Evolutionary conservation across 1,139 yeast genomes (phyloP).

Genomic region (Pneumocystis wakefieldiae): DNA sequence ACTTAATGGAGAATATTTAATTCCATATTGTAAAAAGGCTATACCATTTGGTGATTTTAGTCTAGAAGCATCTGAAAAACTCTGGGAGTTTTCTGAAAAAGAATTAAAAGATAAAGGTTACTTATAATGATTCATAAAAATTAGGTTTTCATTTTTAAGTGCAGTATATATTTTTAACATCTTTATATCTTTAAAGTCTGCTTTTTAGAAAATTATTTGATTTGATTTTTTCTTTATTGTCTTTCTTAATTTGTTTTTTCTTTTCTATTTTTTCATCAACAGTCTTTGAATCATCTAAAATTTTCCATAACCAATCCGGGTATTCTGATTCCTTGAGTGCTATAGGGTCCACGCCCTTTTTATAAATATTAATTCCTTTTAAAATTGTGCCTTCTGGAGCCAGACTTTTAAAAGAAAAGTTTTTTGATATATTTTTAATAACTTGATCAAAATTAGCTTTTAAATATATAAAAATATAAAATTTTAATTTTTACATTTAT

Average conservation of each 20-base stretch:
- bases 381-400: constrained; percentile 49
- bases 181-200: neutral
- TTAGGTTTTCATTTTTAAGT: neutral
- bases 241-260: neutral
- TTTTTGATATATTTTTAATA: neutral
- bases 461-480: neutral
- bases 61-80: neutral
- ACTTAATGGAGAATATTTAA: constrained; percentile 7
- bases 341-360: constrained; percentile 74
- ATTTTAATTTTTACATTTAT: neutral
- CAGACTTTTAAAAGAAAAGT: neutral
- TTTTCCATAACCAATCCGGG: constrained; percentile 92
- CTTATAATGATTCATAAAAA: neutral
- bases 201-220: neutral
- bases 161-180: neutral
- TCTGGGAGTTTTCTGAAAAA: neutral
- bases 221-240: neutral
- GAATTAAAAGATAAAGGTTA: neutral
- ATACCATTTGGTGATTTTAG: neutral
- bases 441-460: neutral
- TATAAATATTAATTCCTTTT: constrained; percentile 56
- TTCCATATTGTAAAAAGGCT: neutral
- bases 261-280: neutral
- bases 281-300: constrained; percentile 18
- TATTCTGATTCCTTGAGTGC: constrained; percentile 79